Evolutionary conservation across 148 eudicot species (phyloP).

Genomic region (Cornus suecica): DNA sequence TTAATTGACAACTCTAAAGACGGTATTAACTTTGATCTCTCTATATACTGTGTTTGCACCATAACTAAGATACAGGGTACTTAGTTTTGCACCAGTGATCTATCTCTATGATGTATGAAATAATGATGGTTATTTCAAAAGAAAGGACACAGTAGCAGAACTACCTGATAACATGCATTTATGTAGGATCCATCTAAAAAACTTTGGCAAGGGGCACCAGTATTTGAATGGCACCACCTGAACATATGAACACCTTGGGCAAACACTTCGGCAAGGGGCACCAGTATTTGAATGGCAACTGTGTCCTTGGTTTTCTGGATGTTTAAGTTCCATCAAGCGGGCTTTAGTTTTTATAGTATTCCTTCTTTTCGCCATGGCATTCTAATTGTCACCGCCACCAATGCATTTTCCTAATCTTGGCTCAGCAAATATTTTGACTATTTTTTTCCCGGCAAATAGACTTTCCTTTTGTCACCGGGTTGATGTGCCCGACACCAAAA

Average conservation of each 20-base stretch:
- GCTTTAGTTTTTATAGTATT: background rate
- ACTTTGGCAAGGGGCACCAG: background rate
- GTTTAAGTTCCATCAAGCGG: background rate
- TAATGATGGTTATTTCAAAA: background rate
- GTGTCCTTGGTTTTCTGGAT: background rate
- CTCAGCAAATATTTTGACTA: background rate
- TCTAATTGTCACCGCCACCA: background rate
- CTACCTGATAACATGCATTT: background rate
- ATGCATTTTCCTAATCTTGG: background rate
- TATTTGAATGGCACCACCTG: background rate
- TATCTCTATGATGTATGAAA: background rate
- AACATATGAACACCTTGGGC: background rate
- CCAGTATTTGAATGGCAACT: background rate
- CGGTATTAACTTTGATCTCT: slow-evolving; percentile 17
- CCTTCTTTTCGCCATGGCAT: background rate
- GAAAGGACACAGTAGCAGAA: background rate
- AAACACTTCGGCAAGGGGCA: background rate
- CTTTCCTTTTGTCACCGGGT: background rate
- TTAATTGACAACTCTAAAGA: slow-evolving; percentile 33
- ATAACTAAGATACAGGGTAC: background rate
- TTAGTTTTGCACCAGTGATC: background rate
- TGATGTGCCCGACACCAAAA: background rate
- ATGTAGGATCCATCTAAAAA: background rate
- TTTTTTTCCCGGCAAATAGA: background rate
- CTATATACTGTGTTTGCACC: background rate